These are phyloP conservation scores for Cladosporium colombiae DNA, from an alignment of 2,329 filamentous ascomycete genomes.

Conservation along the genomic window DNA sequence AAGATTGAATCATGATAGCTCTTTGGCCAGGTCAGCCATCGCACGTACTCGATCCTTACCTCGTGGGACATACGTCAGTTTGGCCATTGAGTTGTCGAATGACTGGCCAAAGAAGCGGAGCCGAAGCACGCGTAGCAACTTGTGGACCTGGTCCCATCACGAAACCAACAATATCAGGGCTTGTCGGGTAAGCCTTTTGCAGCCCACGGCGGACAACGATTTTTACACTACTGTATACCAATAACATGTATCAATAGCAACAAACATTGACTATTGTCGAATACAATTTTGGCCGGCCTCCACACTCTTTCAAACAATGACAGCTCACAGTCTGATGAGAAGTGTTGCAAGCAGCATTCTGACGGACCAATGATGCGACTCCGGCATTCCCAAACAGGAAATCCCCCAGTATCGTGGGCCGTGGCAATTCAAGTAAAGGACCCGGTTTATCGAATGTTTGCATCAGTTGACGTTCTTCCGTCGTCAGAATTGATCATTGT, in stretches of 20 bases:
- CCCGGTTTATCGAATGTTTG: constrained; percentile 13
- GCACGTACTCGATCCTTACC: neutral
- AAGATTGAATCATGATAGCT: neutral
- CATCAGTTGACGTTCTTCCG: constrained; percentile 15
- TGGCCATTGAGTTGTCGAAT: too few relatives aligned
- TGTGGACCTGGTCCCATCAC: constrained; percentile 12
- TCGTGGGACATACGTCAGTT: too few relatives aligned
- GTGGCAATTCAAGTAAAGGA: neutral
- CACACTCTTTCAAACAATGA: too few relatives aligned
- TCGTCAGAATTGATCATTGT: neutral
- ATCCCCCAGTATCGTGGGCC: constrained; percentile 7
- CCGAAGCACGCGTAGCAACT: constrained; percentile 6
- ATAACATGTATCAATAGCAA: neutral
- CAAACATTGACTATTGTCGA: neutral
- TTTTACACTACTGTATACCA: neutral
- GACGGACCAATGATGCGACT: neutral
- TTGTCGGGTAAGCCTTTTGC: constrained; percentile 9
- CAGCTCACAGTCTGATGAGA: neutral
- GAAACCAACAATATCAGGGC: neutral
- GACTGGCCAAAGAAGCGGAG: neutral
- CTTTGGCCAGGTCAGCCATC: neutral
- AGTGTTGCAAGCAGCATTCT: too few relatives aligned
- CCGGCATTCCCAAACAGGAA: constrained; percentile 11
- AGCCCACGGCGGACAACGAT: neutral
- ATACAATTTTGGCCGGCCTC: neutral